Percentiles rank a stretch among this genome's conserved stretches.
Conservation (phyloP, 441 rosid species). For the Populus tomentosa region DNA sequence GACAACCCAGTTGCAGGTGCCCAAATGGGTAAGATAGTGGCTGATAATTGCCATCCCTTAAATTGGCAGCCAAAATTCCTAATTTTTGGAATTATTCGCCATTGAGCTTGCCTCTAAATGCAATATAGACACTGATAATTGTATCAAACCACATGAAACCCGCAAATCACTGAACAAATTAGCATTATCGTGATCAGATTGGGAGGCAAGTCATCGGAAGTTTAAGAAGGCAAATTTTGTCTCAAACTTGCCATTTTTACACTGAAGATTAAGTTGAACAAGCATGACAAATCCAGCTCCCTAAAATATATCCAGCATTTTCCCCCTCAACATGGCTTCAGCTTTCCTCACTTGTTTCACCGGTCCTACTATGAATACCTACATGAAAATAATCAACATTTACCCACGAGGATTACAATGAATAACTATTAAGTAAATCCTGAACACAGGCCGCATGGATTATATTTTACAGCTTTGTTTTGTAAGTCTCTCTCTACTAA, state of each 20-base stretch:
- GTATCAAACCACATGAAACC: background rate
- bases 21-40: background rate
- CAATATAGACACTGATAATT: background rate
- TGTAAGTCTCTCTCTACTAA: background rate
- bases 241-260: background rate
- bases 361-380: conserved; percentile 83
- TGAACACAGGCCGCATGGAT: background rate
- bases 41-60: background rate
- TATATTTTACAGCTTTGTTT: background rate
- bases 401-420: background rate
- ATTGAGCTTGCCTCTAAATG: background rate
- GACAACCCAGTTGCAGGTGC: background rate
- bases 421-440: background rate
- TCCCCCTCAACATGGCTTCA: conserved; percentile 87
- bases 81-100: background rate
- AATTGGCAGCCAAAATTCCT: background rate
- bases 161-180: background rate
- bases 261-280: conserved; percentile 2
- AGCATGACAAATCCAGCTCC: conserved; percentile 11
- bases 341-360: conserved; percentile 87
- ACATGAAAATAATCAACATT: conserved; percentile 12
- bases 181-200: background rate
- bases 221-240: background rate
- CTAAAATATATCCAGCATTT: conserved; percentile 50
- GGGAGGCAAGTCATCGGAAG: background rate